Percentiles rank a stretch among this genome's conserved stretches.
phyloP scores from a whole-genome alignment of 2,329 filamentous ascomycete species.

The Fusarium keratoplasticum region DNA sequence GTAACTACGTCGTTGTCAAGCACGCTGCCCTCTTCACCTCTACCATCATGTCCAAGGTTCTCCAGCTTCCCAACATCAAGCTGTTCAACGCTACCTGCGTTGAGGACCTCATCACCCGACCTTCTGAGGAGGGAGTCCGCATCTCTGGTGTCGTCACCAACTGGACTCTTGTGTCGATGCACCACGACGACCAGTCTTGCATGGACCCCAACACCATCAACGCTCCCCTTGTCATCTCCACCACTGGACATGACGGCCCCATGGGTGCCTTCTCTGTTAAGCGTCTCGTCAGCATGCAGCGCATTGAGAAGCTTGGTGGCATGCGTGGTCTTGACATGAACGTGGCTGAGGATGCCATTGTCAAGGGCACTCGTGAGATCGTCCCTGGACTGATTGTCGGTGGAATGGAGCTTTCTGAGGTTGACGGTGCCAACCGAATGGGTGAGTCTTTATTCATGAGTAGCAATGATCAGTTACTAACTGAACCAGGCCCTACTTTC shows the following conservation, averaged over 20 bases:
- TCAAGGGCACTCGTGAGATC: constrained; percentile 90
- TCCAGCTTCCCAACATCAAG: constrained; percentile 91
- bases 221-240: constrained; percentile 87
- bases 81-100: constrained; percentile 95
- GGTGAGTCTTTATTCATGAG: constrained; percentile 55
- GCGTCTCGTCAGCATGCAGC: constrained; percentile 88
- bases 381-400: constrained; percentile 91
- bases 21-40: constrained; percentile 93
- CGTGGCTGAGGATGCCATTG: constrained; percentile 89
- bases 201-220: constrained; percentile 99
- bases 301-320: constrained; percentile 84
- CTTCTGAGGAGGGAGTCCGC: constrained; percentile 67
- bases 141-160: constrained; percentile 94
- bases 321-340: constrained; percentile 97
- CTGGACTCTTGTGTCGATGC: constrained; percentile 91
- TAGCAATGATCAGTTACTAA: not conserved
- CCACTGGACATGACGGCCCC: constrained; percentile 90
- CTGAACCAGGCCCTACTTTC: constrained; percentile 73
- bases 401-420: constrained; percentile 92
- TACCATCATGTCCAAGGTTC: constrained; percentile 84
- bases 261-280: constrained; percentile 94
- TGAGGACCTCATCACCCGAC: constrained; percentile 91
- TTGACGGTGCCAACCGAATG: constrained; percentile 93
- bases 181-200: constrained; percentile 91
- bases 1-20: constrained; percentile 91